Conservation (phyloP, 2,329 filamentous ascomycete species). For the Ceratocystis diversiconidia region DNA sequence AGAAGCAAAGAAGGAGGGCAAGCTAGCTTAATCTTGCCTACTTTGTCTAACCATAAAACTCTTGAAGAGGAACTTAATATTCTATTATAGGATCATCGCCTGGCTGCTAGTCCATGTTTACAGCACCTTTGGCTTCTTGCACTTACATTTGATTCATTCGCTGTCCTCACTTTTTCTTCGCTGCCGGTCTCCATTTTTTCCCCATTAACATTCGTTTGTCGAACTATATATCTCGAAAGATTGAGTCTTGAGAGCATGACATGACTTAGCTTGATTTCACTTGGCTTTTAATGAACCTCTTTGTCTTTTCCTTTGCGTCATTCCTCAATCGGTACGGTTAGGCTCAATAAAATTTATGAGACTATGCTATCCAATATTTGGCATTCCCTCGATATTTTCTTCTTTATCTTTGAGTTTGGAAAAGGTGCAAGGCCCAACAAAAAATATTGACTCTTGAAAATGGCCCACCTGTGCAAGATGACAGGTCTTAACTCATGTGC, state of each 20-base stretch:
- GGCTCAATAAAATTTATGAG: constrained; percentile 6
- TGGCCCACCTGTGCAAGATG: too few relatives aligned
- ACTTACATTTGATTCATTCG: neutral
- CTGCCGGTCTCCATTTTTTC: neutral
- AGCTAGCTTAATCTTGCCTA: constrained; percentile 11
- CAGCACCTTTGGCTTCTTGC: neutral
- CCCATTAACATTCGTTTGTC: neutral
- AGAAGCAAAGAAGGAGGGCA: constrained; percentile 19
- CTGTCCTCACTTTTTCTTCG: neutral
- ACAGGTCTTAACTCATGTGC: too few relatives aligned
- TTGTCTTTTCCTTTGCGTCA: constrained; percentile 3
- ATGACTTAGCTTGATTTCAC: constrained; percentile 5
- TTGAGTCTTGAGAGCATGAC: constrained; percentile 10
- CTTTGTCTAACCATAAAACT: neutral
- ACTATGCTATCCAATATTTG: neutral
- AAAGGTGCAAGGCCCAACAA: neutral
- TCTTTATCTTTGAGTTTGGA: neutral
- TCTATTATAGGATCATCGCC: constrained; percentile 3
- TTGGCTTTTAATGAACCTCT: neutral
- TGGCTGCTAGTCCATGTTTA: constrained; percentile 11
- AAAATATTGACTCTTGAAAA: too few relatives aligned
- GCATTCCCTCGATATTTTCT: neutral
- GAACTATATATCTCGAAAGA: constrained; percentile 10
- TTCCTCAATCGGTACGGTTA: neutral
- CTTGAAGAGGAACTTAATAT: constrained; percentile 1